These are phyloP conservation scores for Echinosophora koreensis DNA, from an alignment of 306 rosid genomes.

Conservation along the genomic window DNA sequence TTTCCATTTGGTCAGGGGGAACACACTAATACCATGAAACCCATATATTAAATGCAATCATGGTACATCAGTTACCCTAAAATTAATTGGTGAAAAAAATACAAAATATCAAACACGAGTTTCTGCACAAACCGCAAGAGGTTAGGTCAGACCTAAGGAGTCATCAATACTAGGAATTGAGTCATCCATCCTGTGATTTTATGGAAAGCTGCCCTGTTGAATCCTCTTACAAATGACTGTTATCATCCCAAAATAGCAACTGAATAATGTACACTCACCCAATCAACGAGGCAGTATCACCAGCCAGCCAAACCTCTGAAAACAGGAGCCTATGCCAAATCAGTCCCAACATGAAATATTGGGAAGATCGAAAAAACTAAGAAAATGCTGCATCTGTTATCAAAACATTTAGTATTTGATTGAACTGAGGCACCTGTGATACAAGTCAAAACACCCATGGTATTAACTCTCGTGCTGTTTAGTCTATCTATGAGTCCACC, in stretches of 20 bases:
- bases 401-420: constrained; percentile 51
- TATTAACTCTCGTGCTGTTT: constrained; percentile 44
- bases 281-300: constrained; percentile 60
- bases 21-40: constrained; percentile 28
- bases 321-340: constrained; percentile 57
- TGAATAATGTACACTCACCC: constrained; percentile 81
- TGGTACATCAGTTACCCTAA: constrained; percentile 52
- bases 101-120: constrained; percentile 56
- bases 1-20: not conserved
- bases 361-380: constrained; percentile 56
- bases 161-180: constrained; percentile 57
- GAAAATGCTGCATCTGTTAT: constrained; percentile 54
- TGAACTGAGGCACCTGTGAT: constrained; percentile 53
- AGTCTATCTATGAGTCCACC: constrained; percentile 79
- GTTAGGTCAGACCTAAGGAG: constrained; percentile 72
- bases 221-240: constrained; percentile 65
- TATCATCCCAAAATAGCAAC: constrained; percentile 74
- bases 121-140: constrained; percentile 79
- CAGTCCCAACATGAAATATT: constrained; percentile 59
- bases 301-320: constrained; percentile 56
- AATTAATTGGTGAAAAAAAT: constrained; percentile 36
- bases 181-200: constrained; percentile 58
- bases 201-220: constrained; percentile 47
- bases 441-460: constrained; percentile 53
- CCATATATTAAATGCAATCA: constrained; percentile 51